A percentile compares a stretch with the other conserved stretches of the same genome.
These are phyloP conservation scores for Hapsidospora chrysogenum DNA, from an alignment of 495 filamentous ascomycete genomes.

Conservation along the genomic window DNA sequence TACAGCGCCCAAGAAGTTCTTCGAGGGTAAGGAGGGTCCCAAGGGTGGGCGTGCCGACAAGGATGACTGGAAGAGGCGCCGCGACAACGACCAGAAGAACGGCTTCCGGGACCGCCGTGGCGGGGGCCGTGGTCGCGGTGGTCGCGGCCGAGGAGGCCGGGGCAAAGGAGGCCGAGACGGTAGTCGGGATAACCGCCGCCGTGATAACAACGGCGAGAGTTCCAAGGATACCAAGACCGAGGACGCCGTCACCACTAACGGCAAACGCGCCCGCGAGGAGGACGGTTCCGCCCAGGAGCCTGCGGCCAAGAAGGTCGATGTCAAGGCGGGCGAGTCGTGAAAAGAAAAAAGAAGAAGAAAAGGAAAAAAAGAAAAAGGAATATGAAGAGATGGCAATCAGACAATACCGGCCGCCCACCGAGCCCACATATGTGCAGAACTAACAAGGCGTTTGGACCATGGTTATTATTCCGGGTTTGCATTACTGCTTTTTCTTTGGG, in stretches of 20 bases:
- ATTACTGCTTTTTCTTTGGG: no score
- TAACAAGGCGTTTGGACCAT: no score
- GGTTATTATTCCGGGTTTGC: no score
- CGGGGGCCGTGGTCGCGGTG: conserved; percentile 24
- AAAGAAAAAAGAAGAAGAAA: neutral
- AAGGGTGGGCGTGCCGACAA: conserved; percentile 21
- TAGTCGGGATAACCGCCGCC: conserved; percentile 13
- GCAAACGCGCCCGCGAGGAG: conserved; percentile 22
- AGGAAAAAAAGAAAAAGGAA: neutral
- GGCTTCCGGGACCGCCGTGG: conserved; percentile 38
- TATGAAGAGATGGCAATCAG: no score
- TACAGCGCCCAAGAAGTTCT: conserved; percentile 10
- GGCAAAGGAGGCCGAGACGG: conserved; percentile 17
- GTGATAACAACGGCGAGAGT: conserved; percentile 9
- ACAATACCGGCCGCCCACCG: no score
- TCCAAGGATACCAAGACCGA: conserved; percentile 13
- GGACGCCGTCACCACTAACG: conserved; percentile 8
- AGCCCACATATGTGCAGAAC: no score
- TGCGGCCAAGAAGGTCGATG: conserved; percentile 33
- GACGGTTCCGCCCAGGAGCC: conserved; percentile 11
- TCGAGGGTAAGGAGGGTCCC: conserved; percentile 17
- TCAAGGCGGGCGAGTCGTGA: conserved; percentile 18
- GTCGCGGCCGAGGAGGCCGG: conserved; percentile 17
- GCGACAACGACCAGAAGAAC: conserved; percentile 45
- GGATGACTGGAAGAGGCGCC: conserved; percentile 52